Percentiles rank a stretch among this genome's conserved stretches.
phyloP scores from a whole-genome alignment of 768 basidiomycete genomes.

The Suillus spraguei region DNA sequence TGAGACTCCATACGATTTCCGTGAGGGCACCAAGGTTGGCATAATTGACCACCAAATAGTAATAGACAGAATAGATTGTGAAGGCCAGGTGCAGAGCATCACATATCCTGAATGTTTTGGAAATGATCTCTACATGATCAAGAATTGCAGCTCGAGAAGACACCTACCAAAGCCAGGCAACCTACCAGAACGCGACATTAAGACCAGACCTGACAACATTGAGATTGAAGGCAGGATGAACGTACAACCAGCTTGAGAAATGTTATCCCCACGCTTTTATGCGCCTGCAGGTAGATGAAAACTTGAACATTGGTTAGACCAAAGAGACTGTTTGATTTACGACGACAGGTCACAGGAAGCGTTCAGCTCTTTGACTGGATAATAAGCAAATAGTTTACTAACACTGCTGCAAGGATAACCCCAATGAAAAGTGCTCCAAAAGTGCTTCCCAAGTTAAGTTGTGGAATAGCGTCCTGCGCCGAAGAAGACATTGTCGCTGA shows the following conservation, averaged over 20 bases:
- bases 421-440: constrained; percentile 8
- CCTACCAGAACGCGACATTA: constrained; percentile 1
- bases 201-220: not conserved
- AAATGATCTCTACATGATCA: not conserved
- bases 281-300: constrained; percentile 1
- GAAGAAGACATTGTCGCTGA: not conserved
- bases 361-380: not conserved
- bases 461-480: not conserved
- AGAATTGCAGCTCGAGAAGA: not conserved
- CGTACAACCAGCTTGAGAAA: constrained; percentile 1
- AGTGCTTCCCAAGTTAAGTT: not conserved
- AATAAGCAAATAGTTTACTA: not conserved
- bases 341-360: not conserved
- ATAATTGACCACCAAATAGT: constrained; percentile 38
- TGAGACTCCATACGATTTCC: constrained; percentile 32
- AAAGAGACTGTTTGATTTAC: not conserved
- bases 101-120: constrained; percentile 29
- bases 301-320: constrained; percentile 1
- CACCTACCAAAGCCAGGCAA: constrained; percentile 14
- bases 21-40: constrained; percentile 30
- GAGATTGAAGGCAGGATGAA: not conserved
- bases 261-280: not conserved
- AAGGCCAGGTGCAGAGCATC: constrained; percentile 39
- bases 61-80: constrained; percentile 38
- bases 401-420: not conserved